Conservation (phyloP, 1,139 yeast species). For the Geotrichum restrictum region DNA sequence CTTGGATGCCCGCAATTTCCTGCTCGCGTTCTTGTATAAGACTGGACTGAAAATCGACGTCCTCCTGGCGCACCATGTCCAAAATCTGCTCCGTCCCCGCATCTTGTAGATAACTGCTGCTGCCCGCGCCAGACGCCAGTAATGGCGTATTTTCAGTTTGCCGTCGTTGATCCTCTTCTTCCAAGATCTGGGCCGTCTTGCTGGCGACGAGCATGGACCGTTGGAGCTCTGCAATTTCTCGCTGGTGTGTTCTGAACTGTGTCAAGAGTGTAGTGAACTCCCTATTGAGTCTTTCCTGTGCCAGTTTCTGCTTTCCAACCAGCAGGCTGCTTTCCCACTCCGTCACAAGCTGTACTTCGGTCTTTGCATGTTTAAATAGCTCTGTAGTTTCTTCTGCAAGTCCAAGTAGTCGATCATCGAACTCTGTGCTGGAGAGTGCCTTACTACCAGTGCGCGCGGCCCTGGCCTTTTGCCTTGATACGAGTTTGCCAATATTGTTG, state of each 20-base stretch:
- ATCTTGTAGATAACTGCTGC: conserved; percentile 21
- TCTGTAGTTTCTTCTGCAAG: conserved; percentile 27
- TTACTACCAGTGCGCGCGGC: conserved; percentile 19
- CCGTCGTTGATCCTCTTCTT: conserved; percentile 22
- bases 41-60: conserved; percentile 66
- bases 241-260: conserved; percentile 41
- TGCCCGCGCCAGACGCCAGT: conserved; percentile 35
- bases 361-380: conserved; percentile 26
- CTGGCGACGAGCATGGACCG: conserved; percentile 3
- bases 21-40: conserved; percentile 68
- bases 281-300: conserved; percentile 42
- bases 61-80: conserved; percentile 52
- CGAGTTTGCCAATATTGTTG: conserved; percentile 23
- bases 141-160: conserved; percentile 40
- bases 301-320: conserved; percentile 33
- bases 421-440: conserved; percentile 16
- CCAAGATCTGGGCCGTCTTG: conserved; percentile 13
- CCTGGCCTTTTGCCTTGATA: conserved; percentile 17
- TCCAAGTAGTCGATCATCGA: conserved; percentile 24
- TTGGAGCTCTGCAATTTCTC: conserved; percentile 28
- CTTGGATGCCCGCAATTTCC: conserved; percentile 67
- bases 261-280: conserved; percentile 45
- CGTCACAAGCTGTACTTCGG: conserved; percentile 25
- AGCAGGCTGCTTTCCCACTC: conserved; percentile 26
- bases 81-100: conserved; percentile 35